Evolutionary conservation across 169 alveolate species (phyloP).

Genomic region (Plasmodium inui): DNA sequence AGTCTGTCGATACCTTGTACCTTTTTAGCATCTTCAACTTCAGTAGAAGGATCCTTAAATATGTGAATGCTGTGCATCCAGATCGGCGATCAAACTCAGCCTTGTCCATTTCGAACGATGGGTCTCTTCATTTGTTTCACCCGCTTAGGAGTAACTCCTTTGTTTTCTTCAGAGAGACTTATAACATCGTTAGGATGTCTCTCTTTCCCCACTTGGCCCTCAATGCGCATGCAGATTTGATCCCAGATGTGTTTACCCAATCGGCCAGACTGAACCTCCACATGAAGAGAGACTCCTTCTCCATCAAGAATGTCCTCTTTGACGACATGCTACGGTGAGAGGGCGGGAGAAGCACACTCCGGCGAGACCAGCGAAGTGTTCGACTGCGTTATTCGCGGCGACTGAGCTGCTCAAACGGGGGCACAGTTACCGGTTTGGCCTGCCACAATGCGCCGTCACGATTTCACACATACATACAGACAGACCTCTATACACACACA

Average conservation of each 20-base stretch:
- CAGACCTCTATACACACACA: background rate
- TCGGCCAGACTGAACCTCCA: slow-evolving; percentile 22
- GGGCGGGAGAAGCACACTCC: background rate
- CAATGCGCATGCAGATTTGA: slow-evolving; percentile 17
- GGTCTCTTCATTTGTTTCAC: slow-evolving; percentile 17
- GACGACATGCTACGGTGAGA: slow-evolving; percentile 36
- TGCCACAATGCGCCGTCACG: background rate
- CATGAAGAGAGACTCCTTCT: slow-evolving; percentile 4
- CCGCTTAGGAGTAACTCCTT: slow-evolving; percentile 10
- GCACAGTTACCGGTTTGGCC: background rate
- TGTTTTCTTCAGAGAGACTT: slow-evolving; percentile 16
- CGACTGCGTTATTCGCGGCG: background rate
- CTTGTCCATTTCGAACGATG: slow-evolving; percentile 58
- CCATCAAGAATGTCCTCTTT: slow-evolving; percentile 9
- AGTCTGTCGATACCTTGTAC: slow-evolving; percentile 32
- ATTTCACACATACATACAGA: background rate
- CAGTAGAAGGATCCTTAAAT: slow-evolving; percentile 57
- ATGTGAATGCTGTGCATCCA: slow-evolving; percentile 20
- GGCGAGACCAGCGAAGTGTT: background rate
- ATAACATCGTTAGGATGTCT: slow-evolving; percentile 8
- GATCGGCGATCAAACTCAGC: slow-evolving; percentile 33
- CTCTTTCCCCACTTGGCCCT: slow-evolving; percentile 52
- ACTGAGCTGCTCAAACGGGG: background rate
- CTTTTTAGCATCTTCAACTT: slow-evolving; percentile 35
- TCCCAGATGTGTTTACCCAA: slow-evolving; percentile 42